Conservation (phyloP, 148 eudicot genomes). For the Pharnaceum exiguum region DNA sequence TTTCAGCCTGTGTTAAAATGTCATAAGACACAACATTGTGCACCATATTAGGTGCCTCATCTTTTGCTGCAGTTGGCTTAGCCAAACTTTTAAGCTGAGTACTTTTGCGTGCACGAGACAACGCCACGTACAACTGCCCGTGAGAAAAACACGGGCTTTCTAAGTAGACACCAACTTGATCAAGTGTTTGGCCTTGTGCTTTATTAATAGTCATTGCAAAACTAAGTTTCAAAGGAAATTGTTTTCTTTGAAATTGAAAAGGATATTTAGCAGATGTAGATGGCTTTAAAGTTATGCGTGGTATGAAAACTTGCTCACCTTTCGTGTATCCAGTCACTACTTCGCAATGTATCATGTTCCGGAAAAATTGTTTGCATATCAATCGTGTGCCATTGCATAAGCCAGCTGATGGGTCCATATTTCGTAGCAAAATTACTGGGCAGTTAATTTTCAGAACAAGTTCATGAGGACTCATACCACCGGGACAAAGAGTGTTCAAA, state of each 20-base stretch:
- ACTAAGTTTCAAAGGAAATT: not conserved
- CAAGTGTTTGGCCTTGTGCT: not conserved
- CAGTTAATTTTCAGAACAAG: not conserved
- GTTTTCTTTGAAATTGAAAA: not conserved
- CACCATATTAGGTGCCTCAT: too few species aligned
- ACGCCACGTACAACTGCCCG: not conserved
- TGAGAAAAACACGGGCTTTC: not conserved
- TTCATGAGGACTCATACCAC: slow-evolving; percentile 1
- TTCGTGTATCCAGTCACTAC: not conserved
- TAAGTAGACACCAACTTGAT: not conserved
- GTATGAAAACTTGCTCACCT: not conserved
- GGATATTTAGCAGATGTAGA: not conserved
- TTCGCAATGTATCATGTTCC: not conserved
- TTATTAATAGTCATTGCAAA: slow-evolving; percentile 4
- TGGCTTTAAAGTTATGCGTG: not conserved
- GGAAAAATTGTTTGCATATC: not conserved
- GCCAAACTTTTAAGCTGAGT: too few species aligned
- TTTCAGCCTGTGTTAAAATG: too few species aligned
- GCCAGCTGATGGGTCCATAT: not conserved
- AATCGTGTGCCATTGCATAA: not conserved
- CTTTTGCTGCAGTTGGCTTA: too few species aligned
- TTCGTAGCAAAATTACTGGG: not conserved
- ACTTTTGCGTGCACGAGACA: too few species aligned
- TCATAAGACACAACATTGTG: too few species aligned
- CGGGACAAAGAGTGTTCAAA: not conserved